Base-by-base conservation (phyloP, 2,329 filamentous ascomycete species). In the Nemania abortiva region DNA sequence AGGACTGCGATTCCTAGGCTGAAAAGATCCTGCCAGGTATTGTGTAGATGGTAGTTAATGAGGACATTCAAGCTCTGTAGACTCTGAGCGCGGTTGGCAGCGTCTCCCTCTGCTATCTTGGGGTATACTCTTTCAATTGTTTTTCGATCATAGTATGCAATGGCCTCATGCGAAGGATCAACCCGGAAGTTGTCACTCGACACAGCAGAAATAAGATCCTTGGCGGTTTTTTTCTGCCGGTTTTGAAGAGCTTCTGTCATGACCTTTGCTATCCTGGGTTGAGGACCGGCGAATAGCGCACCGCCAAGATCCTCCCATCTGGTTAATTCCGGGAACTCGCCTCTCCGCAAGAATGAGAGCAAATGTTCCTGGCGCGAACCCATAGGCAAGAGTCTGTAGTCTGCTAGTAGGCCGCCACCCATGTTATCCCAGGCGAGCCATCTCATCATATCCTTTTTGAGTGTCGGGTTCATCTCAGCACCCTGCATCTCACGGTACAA, bases 351-450 rank as follows among this genome's bases (percentile, higher is more conserved):
- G 74, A 90, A 93, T 0, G 85, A 81, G 49, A 98, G 82, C 66
- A 95, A 84, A 1, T 87, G 80, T 76, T 97, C 93, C 69, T 95
- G 89, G 73, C 90, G 88, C 20, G 88, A 79, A 0, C 88, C 92
- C 92, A 98, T 97, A 3, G 96, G 96, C 60, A 97, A 86, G 29
- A 94, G 86, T n/a, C 92, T 86, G 81, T 91, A 91, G 78, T 95
- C 90, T 18, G 91, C 87, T 56, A 98, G 85, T 42, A 98, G 82
- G 1, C 96, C 96, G 20, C 90, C 91, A 13, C 91, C 91, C 93
- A 97, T 96, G 68, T 91, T 90, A 63, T 93, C 93, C 95, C 95
- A 99, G 0, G 95, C 95, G 70, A 98, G 82, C 94, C 94, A 98
- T 72, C 92, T 87, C 84, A 93, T 90, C 37, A 98, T 77, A 70